Evolutionary conservation across 2,329 filamentous ascomycete genomes (phyloP).

Genomic region (Pseudogymnoascus verrucosus): DNA sequence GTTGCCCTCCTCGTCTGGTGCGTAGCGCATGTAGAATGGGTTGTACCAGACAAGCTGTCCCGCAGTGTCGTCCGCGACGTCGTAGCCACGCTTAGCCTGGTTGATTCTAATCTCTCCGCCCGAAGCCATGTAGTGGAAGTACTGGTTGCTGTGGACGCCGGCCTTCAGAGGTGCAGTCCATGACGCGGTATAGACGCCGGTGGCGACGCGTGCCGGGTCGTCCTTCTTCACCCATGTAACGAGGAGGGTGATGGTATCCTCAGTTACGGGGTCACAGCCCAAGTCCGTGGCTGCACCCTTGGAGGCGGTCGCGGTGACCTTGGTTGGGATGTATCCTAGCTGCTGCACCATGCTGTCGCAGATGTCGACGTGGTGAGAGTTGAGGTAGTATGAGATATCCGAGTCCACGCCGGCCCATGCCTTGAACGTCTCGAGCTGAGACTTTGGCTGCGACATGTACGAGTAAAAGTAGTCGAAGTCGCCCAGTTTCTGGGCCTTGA

Average conservation of each 20-base stretch:
- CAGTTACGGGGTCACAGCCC: conserved; percentile 72
- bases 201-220: conserved; percentile 63
- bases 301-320: conserved; percentile 69
- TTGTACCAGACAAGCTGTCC: conserved; percentile 78
- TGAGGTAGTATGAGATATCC: conserved; percentile 94
- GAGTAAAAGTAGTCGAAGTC: conserved; percentile 99
- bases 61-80: conserved; percentile 74
- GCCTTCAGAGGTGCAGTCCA: conserved; percentile 92
- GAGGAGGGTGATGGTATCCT: conserved; percentile 87
- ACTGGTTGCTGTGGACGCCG: conserved; percentile 93
- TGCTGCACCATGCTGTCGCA: conserved; percentile 82
- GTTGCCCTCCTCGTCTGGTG: conserved; percentile 89
- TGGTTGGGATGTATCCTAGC: conserved; percentile 64
- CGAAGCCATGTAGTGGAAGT: conserved; percentile 87
- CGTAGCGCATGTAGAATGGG: conserved; percentile 93
- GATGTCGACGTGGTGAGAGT: conserved; percentile 89
- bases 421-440: conserved; percentile 87
- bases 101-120: conserved; percentile 82
- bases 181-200: conserved; percentile 84
- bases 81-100: conserved; percentile 90
- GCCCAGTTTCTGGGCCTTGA: conserved; percentile 66
- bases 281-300: conserved; percentile 71
- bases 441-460: conserved; percentile 93
- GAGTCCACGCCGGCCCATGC: conserved; percentile 87
- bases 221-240: conserved; percentile 77